Conservation (phyloP, 441 rosid species). For the Euphorbia schlechtendalii region DNA sequence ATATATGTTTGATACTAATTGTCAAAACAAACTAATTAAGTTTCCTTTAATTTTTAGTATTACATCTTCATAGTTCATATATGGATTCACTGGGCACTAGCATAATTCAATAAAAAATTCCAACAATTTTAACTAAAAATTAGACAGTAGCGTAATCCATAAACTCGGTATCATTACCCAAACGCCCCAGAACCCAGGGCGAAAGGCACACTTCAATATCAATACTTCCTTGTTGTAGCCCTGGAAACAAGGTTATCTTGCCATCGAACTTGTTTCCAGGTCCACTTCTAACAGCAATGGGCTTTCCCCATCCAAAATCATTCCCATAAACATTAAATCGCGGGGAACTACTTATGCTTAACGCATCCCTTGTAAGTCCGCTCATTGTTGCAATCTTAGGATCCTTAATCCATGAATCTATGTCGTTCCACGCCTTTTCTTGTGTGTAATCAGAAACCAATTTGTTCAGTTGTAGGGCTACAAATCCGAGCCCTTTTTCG, state of each 20-base stretch:
- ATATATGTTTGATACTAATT: no score
- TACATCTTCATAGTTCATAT: not conserved
- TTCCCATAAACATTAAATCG: not conserved
- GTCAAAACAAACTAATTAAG: no score
- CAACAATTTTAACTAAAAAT: not conserved
- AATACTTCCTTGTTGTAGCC: constrained; percentile 32
- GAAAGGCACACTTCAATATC: constrained; percentile 29
- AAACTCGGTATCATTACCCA: constrained; percentile 20
- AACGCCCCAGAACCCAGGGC: constrained; percentile 12
- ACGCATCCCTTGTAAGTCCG: not conserved
- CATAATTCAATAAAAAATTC: not conserved
- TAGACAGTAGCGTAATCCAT: constrained; percentile 9
- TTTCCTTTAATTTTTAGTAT: no score
- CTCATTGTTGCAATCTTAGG: not conserved
- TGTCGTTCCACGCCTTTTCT: not conserved
- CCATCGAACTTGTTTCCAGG: constrained; percentile 18
- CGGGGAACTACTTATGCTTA: not conserved
- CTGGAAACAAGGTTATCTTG: constrained; percentile 18
- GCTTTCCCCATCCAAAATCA: no score
- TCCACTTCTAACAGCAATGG: constrained; percentile 19
- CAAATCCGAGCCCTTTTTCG: no score
- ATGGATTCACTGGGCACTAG: not conserved
- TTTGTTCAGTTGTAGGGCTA: not conserved
- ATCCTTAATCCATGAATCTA: not conserved
- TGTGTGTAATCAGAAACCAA: not conserved